Evolutionary conservation across 1,139 yeast species (phyloP).

Genomic region (Blastobotrys malaysiensis): DNA sequence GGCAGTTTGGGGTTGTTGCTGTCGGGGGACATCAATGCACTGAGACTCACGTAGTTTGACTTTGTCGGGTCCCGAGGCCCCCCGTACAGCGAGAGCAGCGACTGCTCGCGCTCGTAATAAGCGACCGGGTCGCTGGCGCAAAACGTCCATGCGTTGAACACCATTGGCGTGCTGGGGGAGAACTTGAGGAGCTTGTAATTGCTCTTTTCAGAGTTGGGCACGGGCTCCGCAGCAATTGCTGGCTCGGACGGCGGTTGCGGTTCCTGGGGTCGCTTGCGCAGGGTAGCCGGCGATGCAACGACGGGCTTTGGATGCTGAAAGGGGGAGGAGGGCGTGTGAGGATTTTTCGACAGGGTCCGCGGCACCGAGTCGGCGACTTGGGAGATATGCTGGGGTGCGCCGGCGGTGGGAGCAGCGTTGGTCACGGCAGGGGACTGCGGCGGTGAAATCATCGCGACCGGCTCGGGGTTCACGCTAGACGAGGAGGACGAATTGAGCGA

Average conservation of each 20-base stretch:
- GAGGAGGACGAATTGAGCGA: background rate
- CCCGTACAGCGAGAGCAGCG: constrained; percentile 25
- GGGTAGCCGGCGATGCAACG: background rate
- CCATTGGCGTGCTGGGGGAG: constrained; percentile 18
- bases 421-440: background rate
- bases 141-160: constrained; percentile 28
- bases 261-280: background rate
- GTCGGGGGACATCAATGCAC: constrained; percentile 8
- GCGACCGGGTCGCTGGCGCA: constrained; percentile 27
- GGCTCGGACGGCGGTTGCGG: background rate
- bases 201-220: background rate
- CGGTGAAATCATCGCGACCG: background rate
- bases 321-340: background rate
- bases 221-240: background rate
- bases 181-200: constrained; percentile 18
- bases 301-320: background rate
- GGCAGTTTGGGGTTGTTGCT: constrained; percentile 11
- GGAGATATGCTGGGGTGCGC: background rate
- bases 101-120: constrained; percentile 28
- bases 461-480: background rate
- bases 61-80: constrained; percentile 28
- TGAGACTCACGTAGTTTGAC: constrained; percentile 25
- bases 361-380: background rate
- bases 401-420: background rate
- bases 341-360: background rate